Percentiles rank a stretch among this genome's conserved stretches.
These are phyloP conservation scores for Phytophthora cajani DNA, from an alignment of 352 stramenopile species.

Conservation along the genomic window DNA sequence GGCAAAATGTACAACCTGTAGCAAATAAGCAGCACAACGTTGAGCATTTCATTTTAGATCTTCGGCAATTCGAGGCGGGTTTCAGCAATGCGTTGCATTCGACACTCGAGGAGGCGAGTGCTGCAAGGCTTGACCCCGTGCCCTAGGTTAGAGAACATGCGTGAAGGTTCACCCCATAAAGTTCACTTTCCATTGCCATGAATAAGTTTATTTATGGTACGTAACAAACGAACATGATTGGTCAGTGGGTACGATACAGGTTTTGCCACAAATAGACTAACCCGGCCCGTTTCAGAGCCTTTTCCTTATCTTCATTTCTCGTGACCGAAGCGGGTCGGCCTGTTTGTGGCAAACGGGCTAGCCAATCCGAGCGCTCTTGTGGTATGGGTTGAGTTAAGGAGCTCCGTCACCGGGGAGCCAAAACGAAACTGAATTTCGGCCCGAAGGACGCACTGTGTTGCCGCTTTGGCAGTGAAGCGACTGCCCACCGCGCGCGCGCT, in stretches of 20 bases:
- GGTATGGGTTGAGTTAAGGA: constrained; percentile 28
- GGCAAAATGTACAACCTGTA: too few species aligned
- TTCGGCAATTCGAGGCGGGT: too few species aligned
- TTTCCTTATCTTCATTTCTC: neutral
- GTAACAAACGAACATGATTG: neutral
- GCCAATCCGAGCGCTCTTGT: neutral
- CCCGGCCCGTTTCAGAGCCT: neutral
- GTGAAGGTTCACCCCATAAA: neutral
- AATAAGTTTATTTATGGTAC: neutral
- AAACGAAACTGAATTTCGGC: constrained; percentile 41
- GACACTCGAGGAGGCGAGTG: neutral
- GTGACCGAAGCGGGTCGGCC: neutral
- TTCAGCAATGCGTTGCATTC: too few species aligned
- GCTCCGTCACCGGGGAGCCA: constrained; percentile 8
- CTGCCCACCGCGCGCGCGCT: neutral
- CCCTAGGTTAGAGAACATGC: constrained; percentile 1
- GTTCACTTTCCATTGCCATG: neutral
- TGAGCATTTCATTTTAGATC: too few species aligned
- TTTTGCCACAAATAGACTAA: neutral
- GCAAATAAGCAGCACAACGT: too few species aligned
- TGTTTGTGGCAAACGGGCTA: neutral
- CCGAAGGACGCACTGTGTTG: constrained; percentile 19
- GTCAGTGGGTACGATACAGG: neutral
- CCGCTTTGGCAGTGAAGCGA: neutral
- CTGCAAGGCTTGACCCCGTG: neutral